phyloP scores from a whole-genome alignment of 768 basidiomycete genomes.

The Boletus tomentosulus region DNA sequence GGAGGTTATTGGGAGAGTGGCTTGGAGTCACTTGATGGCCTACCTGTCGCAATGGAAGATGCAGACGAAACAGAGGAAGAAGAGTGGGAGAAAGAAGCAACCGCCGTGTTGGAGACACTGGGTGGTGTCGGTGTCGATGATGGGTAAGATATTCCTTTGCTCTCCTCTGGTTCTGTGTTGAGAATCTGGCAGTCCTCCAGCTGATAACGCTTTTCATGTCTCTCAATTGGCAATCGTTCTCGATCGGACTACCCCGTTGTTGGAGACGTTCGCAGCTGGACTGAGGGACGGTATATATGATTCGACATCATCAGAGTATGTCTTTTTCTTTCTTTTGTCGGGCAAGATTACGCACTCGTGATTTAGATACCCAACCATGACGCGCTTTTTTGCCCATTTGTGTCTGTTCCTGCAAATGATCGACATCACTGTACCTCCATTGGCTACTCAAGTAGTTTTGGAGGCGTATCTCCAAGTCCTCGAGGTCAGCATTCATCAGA shows the following conservation, averaged over 20 bases:
- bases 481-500: constrained; percentile 47
- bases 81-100: constrained; percentile 66
- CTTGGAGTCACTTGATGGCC: constrained; percentile 41
- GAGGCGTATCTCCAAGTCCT: constrained; percentile 87
- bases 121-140: constrained; percentile 57
- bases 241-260: constrained; percentile 58
- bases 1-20: constrained; percentile 83
- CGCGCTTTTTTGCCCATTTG: constrained; percentile 91
- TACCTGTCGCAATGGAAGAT: constrained; percentile 22
- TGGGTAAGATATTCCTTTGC: constrained; percentile 43
- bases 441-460: constrained; percentile 75
- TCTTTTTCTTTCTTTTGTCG: constrained; percentile 8
- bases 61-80: constrained; percentile 41
- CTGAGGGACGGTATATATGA: constrained; percentile 50
- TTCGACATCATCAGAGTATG: constrained; percentile 53
- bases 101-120: constrained; percentile 51
- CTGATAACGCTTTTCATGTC: constrained; percentile 75
- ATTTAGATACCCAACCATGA: constrained; percentile 62
- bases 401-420: constrained; percentile 87
- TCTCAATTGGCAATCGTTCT: constrained; percentile 80
- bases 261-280: constrained; percentile 64
- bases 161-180: neutral
- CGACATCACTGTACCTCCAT: constrained; percentile 64
- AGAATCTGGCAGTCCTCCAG: constrained; percentile 41
- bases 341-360: constrained; percentile 1